Conservation (phyloP, 2,329 filamentous ascomycete genomes). For the Aurifilum marmelostoma region DNA sequence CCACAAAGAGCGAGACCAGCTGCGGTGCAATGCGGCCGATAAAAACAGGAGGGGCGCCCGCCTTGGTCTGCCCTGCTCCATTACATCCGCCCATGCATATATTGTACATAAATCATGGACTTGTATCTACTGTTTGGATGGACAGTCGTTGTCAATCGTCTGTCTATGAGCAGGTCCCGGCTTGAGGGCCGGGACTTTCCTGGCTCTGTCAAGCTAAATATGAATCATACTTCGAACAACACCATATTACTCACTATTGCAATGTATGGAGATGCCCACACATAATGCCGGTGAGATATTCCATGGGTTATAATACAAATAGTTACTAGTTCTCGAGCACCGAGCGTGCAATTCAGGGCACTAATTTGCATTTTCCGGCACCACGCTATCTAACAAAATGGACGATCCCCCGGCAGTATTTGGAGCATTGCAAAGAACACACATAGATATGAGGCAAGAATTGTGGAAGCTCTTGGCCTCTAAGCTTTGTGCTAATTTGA, state of each 20-base stretch:
- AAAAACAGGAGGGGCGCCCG: background rate
- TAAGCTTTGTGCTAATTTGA: background rate
- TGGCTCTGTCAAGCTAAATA: background rate
- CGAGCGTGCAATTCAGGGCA: background rate
- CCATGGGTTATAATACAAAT: background rate
- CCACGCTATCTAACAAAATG: background rate
- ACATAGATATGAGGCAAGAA: background rate
- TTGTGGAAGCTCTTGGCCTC: background rate
- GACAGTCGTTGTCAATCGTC: background rate
- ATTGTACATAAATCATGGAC: slow-evolving; percentile 1
- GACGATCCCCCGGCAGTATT: background rate
- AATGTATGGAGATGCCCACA: background rate
- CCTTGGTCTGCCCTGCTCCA: background rate
- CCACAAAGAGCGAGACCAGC: background rate
- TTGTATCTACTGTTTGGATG: background rate
- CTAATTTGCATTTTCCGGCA: background rate
- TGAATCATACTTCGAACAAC: background rate
- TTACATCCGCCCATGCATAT: background rate
- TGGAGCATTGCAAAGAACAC: background rate
- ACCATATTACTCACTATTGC: background rate
- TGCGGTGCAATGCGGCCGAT: background rate
- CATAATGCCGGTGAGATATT: background rate
- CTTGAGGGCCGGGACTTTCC: background rate
- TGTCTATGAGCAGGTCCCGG: background rate
- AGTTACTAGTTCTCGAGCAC: background rate